Evolutionary conservation across 768 basidiomycete genomes (phyloP).

Genomic region (Lactifluus volemus): DNA sequence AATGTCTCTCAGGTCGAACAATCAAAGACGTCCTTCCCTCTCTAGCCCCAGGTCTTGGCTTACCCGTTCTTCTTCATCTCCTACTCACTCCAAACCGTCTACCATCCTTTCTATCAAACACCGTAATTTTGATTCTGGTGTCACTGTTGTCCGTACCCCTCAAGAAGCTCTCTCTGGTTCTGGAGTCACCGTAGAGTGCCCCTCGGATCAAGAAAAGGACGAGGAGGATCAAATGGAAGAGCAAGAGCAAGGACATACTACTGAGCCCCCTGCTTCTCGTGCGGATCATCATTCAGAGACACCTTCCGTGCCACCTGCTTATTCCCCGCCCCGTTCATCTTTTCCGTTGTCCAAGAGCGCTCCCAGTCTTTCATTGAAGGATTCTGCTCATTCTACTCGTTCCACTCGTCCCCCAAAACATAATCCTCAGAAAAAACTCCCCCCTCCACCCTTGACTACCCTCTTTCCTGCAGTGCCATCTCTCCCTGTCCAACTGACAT

Average conservation of each 20-base stretch:
- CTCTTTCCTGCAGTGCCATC: slow-evolving; percentile 41
- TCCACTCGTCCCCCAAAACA: slow-evolving; percentile 29
- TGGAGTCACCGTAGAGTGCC: slow-evolving; percentile 7
- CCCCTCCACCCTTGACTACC: slow-evolving; percentile 25
- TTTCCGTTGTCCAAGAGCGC: slow-evolving; percentile 22
- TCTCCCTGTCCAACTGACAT: slow-evolving; percentile 37
- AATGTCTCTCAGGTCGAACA: slow-evolving; percentile 22
- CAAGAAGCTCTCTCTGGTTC: slow-evolving; percentile 56
- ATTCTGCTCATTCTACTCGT: slow-evolving; percentile 24
- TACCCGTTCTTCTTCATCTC: slow-evolving; percentile 28
- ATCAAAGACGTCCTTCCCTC: slow-evolving; percentile 30
- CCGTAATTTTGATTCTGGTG: slow-evolving; percentile 58
- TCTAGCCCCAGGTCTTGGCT: slow-evolving; percentile 39
- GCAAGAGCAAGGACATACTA: not conserved
- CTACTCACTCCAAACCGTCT: slow-evolving; percentile 33
- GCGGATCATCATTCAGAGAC: slow-evolving; percentile 5
- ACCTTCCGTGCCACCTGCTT: slow-evolving; percentile 19
- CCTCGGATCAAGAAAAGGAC: slow-evolving; percentile 6
- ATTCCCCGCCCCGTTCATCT: slow-evolving; percentile 23
- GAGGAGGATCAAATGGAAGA: not conserved
- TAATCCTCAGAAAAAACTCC: slow-evolving; percentile 24
- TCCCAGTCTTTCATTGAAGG: slow-evolving; percentile 20
- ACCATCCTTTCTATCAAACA: slow-evolving; percentile 30
- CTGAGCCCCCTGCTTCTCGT: not conserved
- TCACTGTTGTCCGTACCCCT: slow-evolving; percentile 69